Evolutionary conservation across 1,139 yeast species (phyloP), one percentile per base, ranked within the genome.

Genomic region (Magnusiomyces clavatus): DNA sequence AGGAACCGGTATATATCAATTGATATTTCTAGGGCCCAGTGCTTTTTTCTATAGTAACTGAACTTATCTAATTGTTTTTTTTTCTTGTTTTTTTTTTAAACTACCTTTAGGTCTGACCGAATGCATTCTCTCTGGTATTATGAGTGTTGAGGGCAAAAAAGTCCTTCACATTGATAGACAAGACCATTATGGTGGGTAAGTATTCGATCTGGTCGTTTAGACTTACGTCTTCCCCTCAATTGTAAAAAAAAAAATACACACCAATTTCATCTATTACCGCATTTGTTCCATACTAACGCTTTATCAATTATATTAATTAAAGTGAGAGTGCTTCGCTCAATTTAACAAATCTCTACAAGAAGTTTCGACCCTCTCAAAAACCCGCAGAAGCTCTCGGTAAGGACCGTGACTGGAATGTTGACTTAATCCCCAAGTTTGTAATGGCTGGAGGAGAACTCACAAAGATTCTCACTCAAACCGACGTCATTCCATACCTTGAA

Each of bases 381-480:
- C 77, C 80, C 57, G 88, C 94, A 17, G 86, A 83, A 56, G 77
- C 74, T 41, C 78, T 82, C 54, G 98, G 98, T 48, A 81, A 95
- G 62, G 96, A 89, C 65, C 80, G 98, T 60, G 98, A 92, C 69
- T 92, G 98, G 97, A 89, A 95, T 69, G 90, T 92, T 53, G 99
- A 92, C 67, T 77, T 92, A 73, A 89, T 92, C 63, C 99, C 99
- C 49, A 92, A 92, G 73, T 92, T 92, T 63, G 76, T 94, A 62
- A 94, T 92, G 98, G 94, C 97, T 54, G 88, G 89, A 64, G 99
- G 99, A 43, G 99, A 92, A 68, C 78, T 92, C 72, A 90, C 97
- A 61, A 90, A 90, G 69, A 94, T 92, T 62, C 78, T 92, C 64
- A 92, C 86, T 40, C 96, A 90, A 69, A 92, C 98, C 29, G 92